phyloP scores from a whole-genome alignment of 1,284 basidiomycete genomes.

The Meripilus lineatus region DNA sequence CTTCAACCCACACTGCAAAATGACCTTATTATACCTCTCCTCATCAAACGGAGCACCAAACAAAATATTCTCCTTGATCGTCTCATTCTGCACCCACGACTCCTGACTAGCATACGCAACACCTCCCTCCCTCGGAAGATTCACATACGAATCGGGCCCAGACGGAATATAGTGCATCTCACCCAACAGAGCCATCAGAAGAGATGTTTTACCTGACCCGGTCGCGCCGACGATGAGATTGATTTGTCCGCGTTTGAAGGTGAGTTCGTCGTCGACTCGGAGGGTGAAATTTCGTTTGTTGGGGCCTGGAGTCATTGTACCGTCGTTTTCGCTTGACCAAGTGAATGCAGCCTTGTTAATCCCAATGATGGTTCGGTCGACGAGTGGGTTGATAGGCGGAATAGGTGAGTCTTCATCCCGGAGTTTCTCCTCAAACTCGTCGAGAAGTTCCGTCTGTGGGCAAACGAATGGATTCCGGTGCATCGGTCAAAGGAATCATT shows the following conservation, averaged over 20 bases:
- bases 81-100: slow-evolving; percentile 66
- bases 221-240: slow-evolving; percentile 65
- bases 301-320: slow-evolving; percentile 16
- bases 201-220: slow-evolving; percentile 46
- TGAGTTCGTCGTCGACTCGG: slow-evolving; percentile 44
- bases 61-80: slow-evolving; percentile 41
- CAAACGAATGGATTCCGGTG: slow-evolving; percentile 2
- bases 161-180: slow-evolving; percentile 58
- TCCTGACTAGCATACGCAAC: slow-evolving; percentile 76
- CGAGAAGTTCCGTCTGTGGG: slow-evolving; percentile 34
- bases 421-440: slow-evolving; percentile 7
- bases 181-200: slow-evolving; percentile 43
- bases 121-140: slow-evolving; percentile 61
- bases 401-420: background rate
- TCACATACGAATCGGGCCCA: slow-evolving; percentile 54
- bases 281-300: slow-evolving; percentile 41
- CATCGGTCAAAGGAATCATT: background rate
- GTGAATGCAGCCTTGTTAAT: slow-evolving; percentile 38
- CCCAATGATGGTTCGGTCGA: slow-evolving; percentile 27
- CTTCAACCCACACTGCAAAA: slow-evolving; percentile 60
- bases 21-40: slow-evolving; percentile 42
- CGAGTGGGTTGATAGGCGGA: slow-evolving; percentile 7
- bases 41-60: slow-evolving; percentile 40
- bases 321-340: slow-evolving; percentile 31
- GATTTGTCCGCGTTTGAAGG: slow-evolving; percentile 53